Conservation (phyloP, 1,139 yeast genomes). For the Blastobotrys niveus region DNA sequence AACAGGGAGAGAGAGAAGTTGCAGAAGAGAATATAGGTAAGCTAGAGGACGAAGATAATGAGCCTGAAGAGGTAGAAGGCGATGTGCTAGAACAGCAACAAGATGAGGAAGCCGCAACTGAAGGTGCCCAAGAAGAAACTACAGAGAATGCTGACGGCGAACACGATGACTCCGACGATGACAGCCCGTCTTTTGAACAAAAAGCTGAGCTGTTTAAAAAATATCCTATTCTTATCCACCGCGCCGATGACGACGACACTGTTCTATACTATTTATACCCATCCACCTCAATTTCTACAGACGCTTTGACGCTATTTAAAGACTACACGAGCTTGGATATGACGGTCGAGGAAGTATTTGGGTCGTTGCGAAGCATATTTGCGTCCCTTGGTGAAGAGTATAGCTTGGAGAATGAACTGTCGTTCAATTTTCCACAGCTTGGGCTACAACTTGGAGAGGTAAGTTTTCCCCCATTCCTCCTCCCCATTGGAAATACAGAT, state of each 20-base stretch:
- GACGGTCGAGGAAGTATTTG: constrained; percentile 17
- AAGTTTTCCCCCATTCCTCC: no score
- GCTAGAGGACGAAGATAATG: constrained; percentile 2
- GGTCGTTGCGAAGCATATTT: constrained; percentile 19
- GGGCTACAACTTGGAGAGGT: constrained; percentile 25
- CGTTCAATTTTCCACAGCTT: constrained; percentile 20
- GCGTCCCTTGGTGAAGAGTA: constrained; percentile 12
- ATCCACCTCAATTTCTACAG: not conserved
- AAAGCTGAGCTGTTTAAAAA: constrained; percentile 5
- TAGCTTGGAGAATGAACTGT: constrained; percentile 22
- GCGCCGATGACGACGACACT: constrained; percentile 7
- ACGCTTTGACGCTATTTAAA: not conserved
- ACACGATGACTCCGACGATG: not conserved
- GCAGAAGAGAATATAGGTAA: not conserved
- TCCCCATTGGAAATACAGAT: not conserved
- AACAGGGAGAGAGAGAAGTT: not conserved
- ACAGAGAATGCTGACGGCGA: not conserved
- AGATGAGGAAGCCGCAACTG: constrained; percentile 2
- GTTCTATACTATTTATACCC: constrained; percentile 9
- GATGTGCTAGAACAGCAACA: constrained; percentile 5
- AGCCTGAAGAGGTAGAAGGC: constrained; percentile 1
- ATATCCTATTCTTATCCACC: constrained; percentile 5
- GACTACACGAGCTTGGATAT: constrained; percentile 3
- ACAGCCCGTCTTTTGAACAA: not conserved
- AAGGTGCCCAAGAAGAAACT: not conserved